These are phyloP conservation scores for Pythium graminicola DNA, from an alignment of 352 stramenopile genomes.

Conservation along the genomic window DNA sequence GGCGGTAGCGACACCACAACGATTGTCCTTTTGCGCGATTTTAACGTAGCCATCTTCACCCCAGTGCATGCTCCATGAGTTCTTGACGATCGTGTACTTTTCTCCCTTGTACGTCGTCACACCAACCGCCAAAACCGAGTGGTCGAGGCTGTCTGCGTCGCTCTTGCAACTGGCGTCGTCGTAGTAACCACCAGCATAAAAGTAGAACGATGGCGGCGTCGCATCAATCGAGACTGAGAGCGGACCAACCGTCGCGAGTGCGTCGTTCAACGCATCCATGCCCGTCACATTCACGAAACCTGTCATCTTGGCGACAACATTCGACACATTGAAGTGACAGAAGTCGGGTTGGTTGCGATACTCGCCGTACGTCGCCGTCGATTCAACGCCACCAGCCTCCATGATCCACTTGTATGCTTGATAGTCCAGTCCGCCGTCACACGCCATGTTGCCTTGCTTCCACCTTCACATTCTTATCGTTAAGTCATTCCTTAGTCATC, in stretches of 20 bases:
- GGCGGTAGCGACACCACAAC: slow-evolving; percentile 91
- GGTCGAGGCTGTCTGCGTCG: slow-evolving; percentile 87
- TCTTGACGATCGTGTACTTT: slow-evolving; percentile 94
- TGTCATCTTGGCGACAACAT: slow-evolving; percentile 63
- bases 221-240: slow-evolving; percentile 88
- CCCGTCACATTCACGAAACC: slow-evolving; percentile 80
- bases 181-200: slow-evolving; percentile 84
- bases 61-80: slow-evolving; percentile 93
- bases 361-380: slow-evolving; percentile 74
- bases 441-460: slow-evolving; percentile 88
- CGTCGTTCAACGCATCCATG: slow-evolving; percentile 72
- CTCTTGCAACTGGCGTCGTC: slow-evolving; percentile 86
- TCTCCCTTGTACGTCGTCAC: slow-evolving; percentile 84
- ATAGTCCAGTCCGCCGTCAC: slow-evolving; percentile 86
- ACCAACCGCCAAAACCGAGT: slow-evolving; percentile 89
- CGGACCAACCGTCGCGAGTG: slow-evolving; percentile 68
- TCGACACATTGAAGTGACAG: slow-evolving; percentile 80
- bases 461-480: slow-evolving; percentile 36
- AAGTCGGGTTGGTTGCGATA: slow-evolving; percentile 87
- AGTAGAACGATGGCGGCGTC: slow-evolving; percentile 81
- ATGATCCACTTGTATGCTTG: slow-evolving; percentile 88
- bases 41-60: slow-evolving; percentile 91
- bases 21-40: slow-evolving; percentile 90
- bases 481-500: not conserved
- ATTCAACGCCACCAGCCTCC: slow-evolving; percentile 66